Evolutionary conservation across 31 red algal species (phyloP), one percentile per base, ranked within the genome.

Genomic region (Endocladia muricata): DNA sequence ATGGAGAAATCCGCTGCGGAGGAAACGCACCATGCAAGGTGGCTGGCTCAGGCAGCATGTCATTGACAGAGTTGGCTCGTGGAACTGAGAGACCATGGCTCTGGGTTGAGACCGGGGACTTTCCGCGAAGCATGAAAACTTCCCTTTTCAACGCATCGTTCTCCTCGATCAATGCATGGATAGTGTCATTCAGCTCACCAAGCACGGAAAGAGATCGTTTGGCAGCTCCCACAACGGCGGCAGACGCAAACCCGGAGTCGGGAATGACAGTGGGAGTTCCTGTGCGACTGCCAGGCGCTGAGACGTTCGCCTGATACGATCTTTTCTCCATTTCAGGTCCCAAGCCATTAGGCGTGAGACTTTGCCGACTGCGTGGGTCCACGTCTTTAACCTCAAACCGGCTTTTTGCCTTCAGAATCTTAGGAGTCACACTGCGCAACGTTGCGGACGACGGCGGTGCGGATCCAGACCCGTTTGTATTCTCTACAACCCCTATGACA

Each of bases 321-420:
- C 48, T n/a, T n/a, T n/a, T n/a, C n/a, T n/a, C n/a, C n/a, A n/a
- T n/a, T n/a, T n/a, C n/a, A n/a, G n/a, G n/a, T n/a, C n/a, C n/a
- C 25, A 37, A 40, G 37, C 79, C 68, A 42, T 83, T 83, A 3
- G 68, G 15, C 28, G 32, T 41, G 3, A 68, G 55, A 17, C 22
- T 54, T 11, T 51, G 48, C 9, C 49, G 58, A 37, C 37, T 34
- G 15, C 60, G 17, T 29, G 74, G 68, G 38, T 85, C 83, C 34
- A 78, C 65, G 38, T 87, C 73, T 54, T 87, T 87, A 55, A 78
- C 74, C 41, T 87, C 83, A 48, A 87, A 87, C 29, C 83, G 74
- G 62, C 83, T 87, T 55, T 87, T 87, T 51, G 61, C 3, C 33
- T 85, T 73, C 44, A 39, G 61, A n/a, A n/a, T n/a, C n/a, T n/a